A percentile compares a stretch with the other conserved stretches of the same genome.
Evolutionary conservation across 2,329 filamentous ascomycete species (phyloP).

Genomic region (Balansia obtecta): DNA sequence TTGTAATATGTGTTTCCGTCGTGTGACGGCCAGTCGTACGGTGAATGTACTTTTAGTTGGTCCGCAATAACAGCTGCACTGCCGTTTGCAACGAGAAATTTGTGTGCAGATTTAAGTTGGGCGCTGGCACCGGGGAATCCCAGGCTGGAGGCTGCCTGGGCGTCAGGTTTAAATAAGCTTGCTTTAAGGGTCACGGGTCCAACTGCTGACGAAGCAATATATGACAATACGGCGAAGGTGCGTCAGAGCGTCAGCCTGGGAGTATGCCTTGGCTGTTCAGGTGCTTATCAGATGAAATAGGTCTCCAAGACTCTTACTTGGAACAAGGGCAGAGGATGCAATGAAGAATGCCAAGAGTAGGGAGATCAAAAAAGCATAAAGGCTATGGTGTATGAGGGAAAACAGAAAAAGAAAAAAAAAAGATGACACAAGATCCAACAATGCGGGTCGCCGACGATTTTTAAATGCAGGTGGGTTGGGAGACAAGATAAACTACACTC

Average conservation of each 20-base stretch:
- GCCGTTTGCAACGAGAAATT: too few species aligned
- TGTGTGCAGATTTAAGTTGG: too few species aligned
- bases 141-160: neutral
- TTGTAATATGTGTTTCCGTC: neutral
- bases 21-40: neutral
- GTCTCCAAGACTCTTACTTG: neutral
- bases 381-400: neutral
- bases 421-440: neutral
- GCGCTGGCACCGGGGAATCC: neutral
- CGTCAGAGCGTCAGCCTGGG: neutral
- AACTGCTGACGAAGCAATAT: neutral
- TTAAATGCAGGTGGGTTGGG: neutral
- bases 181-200: neutral
- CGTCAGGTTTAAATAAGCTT: neutral
- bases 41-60: too few species aligned
- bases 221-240: neutral
- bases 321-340: neutral
- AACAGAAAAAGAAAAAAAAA: neutral
- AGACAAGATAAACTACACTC: too few species aligned
- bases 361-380: neutral
- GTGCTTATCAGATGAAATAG: neutral
- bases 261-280: neutral
- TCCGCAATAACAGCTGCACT: too few species aligned
- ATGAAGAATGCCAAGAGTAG: neutral
- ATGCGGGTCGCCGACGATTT: neutral